Evolutionary conservation across 768 basidiomycete species (phyloP).

Genomic region (Kwoniella heveanensis): DNA sequence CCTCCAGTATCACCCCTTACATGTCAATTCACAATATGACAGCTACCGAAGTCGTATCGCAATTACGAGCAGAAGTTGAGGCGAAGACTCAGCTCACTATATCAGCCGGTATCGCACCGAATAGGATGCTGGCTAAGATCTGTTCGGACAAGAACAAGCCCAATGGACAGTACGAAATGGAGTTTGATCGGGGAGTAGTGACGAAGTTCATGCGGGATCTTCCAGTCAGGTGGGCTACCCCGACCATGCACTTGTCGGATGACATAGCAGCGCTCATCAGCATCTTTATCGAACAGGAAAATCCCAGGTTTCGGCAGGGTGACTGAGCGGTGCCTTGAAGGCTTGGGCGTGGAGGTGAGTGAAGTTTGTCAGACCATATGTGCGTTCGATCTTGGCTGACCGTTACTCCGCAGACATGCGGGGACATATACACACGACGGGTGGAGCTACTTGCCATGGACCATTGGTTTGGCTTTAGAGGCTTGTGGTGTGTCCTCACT

Average conservation of each 20-base stretch:
- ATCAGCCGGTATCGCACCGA: conserved; percentile 93
- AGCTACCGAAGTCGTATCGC: conserved; percentile 72
- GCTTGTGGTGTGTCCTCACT: conserved; percentile 62
- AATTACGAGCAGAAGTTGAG: conserved; percentile 73
- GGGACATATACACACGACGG: conserved; percentile 79
- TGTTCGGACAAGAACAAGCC: conserved; percentile 97
- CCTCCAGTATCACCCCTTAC: conserved; percentile 74
- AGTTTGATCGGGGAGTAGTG: conserved; percentile 68
- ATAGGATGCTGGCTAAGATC: conserved; percentile 96
- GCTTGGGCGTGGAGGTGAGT: conserved; percentile 78
- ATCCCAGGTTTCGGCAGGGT: conserved; percentile 90
- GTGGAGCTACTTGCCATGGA: conserved; percentile 78
- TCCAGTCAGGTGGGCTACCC: conserved; percentile 62
- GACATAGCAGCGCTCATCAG: too few species aligned
- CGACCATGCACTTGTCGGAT: too few species aligned
- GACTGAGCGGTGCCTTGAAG: conserved; percentile 80
- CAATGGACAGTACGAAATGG: conserved; percentile 81
- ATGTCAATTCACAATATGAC: conserved; percentile 69
- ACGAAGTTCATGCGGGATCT: conserved; percentile 76
- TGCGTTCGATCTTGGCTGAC: conserved; percentile 9
- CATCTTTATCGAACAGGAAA: conserved; percentile 29
- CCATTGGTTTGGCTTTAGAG: conserved; percentile 77
- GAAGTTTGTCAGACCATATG: not conserved
- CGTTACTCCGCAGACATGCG: conserved; percentile 67
- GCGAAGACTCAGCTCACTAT: conserved; percentile 82